phyloP scores from a whole-genome alignment of 441 rosid species.

The Bruguiera hainesii region DNA sequence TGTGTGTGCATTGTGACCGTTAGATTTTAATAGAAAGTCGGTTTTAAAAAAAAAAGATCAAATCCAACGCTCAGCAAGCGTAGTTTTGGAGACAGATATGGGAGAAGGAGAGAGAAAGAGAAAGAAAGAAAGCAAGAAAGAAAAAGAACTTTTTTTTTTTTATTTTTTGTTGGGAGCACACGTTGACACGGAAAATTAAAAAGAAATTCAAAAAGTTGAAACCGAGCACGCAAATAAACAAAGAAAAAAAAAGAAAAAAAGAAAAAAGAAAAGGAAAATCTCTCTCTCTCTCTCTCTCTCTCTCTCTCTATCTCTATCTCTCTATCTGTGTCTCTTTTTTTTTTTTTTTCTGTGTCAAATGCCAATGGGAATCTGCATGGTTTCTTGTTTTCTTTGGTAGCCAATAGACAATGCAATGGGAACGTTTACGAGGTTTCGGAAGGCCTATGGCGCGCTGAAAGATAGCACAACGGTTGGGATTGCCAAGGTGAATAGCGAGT shows the following conservation, averaged over 20 bases:
- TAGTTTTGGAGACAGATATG: no score
- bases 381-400: neutral
- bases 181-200: neutral
- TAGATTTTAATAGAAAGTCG: no score
- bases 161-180: neutral
- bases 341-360: no score
- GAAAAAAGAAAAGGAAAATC: neutral
- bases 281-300: neutral
- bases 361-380: neutral
- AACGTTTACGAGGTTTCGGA: conserved; percentile 61
- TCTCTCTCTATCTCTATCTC: neutral
- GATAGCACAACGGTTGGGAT: conserved; percentile 80
- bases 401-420: conserved; percentile 36
- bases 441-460: conserved; percentile 83
- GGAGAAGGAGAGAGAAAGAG: neutral
- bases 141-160: neutral
- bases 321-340: no score
- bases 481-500: conserved; percentile 81
- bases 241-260: neutral
- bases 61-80: no score
- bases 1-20: no score
- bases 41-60: no score
- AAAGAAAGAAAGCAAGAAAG: neutral
- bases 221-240: neutral
- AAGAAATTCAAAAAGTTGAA: neutral